A percentile compares a stretch with the other conserved stretches of the same genome.
Evolutionary conservation across 768 basidiomycete species (phyloP).

Genomic region (Krasilnikovozyma curviuscula): DNA sequence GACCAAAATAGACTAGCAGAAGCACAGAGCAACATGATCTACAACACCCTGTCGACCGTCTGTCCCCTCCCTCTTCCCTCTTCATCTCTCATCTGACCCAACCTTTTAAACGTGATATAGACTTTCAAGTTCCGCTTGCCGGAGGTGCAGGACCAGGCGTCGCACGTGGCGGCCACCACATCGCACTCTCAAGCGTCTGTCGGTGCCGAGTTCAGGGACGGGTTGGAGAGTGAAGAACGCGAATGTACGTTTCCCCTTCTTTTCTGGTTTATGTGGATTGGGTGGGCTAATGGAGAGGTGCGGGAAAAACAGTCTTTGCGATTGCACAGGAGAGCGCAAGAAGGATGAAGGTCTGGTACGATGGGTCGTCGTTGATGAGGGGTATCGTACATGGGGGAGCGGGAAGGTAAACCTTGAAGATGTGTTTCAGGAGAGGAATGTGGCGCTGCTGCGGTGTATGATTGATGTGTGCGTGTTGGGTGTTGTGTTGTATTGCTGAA

Average conservation of each 20-base stretch:
- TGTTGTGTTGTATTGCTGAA: slow-evolving; percentile 9
- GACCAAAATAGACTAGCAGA: too few species aligned
- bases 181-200: slow-evolving; percentile 37
- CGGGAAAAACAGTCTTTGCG: slow-evolving; percentile 44
- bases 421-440: slow-evolving; percentile 29
- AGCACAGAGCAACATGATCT: too few species aligned
- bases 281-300: background rate
- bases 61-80: background rate
- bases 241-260: slow-evolving; percentile 44
- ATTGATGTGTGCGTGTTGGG: slow-evolving; percentile 22
- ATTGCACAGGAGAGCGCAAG: slow-evolving; percentile 66
- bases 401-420: background rate
- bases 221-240: slow-evolving; percentile 77
- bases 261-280: background rate
- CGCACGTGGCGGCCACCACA: slow-evolving; percentile 60
- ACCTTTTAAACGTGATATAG: slow-evolving; percentile 57
- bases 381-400: background rate
- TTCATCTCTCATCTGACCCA: slow-evolving; percentile 23
- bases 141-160: slow-evolving; percentile 71
- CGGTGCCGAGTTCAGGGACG: slow-evolving; percentile 66
- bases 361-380: slow-evolving; percentile 30
- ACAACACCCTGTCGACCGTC: too few species aligned
- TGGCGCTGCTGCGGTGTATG: background rate
- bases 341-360: slow-evolving; percentile 66
- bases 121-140: slow-evolving; percentile 55